Base-by-base conservation (phyloP, 2,329 filamentous ascomycete genomes). In the Plectosphaerella plurivora region DNA sequence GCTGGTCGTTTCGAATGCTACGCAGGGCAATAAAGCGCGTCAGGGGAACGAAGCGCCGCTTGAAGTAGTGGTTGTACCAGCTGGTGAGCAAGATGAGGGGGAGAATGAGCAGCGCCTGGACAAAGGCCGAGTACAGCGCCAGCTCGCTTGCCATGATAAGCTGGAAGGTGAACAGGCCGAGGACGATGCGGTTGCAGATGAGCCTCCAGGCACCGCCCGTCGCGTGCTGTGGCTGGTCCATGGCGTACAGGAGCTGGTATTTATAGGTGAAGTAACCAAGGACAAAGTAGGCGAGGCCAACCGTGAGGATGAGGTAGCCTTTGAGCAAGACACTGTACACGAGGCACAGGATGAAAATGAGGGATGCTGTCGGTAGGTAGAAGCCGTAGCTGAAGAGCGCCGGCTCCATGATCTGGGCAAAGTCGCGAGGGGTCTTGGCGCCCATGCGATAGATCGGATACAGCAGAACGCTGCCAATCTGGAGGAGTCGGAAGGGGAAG, bases 161-260 rank as follows among this genome's bases (percentile, higher is more conserved):
- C 68, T 99, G 91, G 64, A 97, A 97, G 42, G 97, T 83, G 3
- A 95, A 73, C 10, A 97, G 73, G 1, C 94, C 94, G 22, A 97
- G 75, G 52, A 97, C 83, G 54, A 97, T 81, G 36, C 94, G 89
- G 64, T 94, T 91, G 71, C 91, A 96, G 57, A 99, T 96, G 81
- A 99, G 96, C 47, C 89, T 87, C 94, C 94, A 99, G 5, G 92
- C 91, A 55, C 88, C 86, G 18, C 95, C 95, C 0, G 93, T 97
- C 15, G 91, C 91, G 65, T 96, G 91, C 64, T 95, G 91, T 15
- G 91, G 89, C 67, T 97, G 93, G 62, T 97, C 92, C 94, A 99
- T 99, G 33, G 94, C 91, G 68, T 99, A 99, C 5, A 99, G 78
- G 5, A 99, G 77, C 73, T 99, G 95, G 71, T 99, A 99, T 68